phyloP scores from a whole-genome alignment of 805 yeast genomes.

The Debaryomyces tyrocola region DNA sequence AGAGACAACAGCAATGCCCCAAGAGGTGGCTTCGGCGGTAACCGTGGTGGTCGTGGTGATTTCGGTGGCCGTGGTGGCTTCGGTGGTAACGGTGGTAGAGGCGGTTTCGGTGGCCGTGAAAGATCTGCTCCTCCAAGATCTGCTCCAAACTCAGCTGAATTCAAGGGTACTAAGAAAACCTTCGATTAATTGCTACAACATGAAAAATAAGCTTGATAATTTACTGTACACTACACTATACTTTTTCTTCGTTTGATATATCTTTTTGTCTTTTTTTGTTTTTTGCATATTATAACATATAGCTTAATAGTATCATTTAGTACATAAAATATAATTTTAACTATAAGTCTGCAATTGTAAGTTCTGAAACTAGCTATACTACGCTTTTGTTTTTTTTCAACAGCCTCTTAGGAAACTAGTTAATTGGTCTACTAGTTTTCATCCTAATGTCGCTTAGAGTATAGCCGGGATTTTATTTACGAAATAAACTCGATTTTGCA shows the following conservation, averaged over 20 bases:
- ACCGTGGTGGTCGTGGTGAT: slow-evolving; percentile 33
- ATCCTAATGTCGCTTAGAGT: too few species aligned
- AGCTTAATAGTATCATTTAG: background rate
- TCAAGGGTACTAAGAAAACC: slow-evolving; percentile 83
- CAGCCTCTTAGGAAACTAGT: too few species aligned
- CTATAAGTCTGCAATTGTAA: too few species aligned
- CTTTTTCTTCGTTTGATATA: background rate
- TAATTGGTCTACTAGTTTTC: too few species aligned
- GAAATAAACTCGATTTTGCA: too few species aligned
- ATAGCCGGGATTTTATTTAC: too few species aligned
- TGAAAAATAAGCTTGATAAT: background rate
- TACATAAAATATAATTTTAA: background rate
- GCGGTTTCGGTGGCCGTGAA: slow-evolving; percentile 44
- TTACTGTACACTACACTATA: background rate
- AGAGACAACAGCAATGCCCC: slow-evolving; percentile 47
- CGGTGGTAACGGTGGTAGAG: slow-evolving; percentile 43
- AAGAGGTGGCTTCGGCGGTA: slow-evolving; percentile 26
- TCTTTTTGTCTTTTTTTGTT: background rate
- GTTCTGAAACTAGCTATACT: too few species aligned
- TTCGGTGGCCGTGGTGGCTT: slow-evolving; percentile 44
- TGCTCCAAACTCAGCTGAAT: slow-evolving; percentile 62
- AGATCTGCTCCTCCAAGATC: slow-evolving; percentile 63
- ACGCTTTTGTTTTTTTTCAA: too few species aligned
- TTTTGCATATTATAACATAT: background rate
- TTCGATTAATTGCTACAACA: slow-evolving; percentile 52